phyloP scores from a whole-genome alignment of 1,139 yeast species.

The Spathaspora sp. region DNA sequence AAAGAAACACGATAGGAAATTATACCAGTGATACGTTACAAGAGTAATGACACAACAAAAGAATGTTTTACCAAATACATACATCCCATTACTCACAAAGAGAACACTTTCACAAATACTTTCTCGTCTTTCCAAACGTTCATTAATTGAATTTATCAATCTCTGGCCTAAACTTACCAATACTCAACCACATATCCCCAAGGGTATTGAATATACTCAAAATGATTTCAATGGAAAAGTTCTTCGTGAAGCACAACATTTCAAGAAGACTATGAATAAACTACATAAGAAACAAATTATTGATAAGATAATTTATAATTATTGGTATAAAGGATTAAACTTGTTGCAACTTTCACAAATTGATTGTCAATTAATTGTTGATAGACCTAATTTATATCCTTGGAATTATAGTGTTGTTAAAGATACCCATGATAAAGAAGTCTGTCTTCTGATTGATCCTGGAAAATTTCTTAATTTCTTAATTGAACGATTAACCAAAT shows the following conservation, averaged over 20 bases:
- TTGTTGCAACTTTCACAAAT: conserved; percentile 70
- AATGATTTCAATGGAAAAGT: conserved; percentile 27
- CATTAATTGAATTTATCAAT: conserved; percentile 32
- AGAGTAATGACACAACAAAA: not conserved
- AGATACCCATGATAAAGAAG: conserved; percentile 34
- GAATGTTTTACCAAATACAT: conserved; percentile 37
- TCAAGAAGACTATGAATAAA: conserved; percentile 15
- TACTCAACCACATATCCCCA: conserved; percentile 35
- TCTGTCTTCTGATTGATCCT: conserved; percentile 40
- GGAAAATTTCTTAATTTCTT: conserved; percentile 48
- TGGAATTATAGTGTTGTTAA: conserved; percentile 64
- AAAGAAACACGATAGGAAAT: not conserved
- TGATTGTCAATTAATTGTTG: conserved; percentile 64
- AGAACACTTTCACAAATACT: conserved; percentile 24
- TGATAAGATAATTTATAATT: conserved; percentile 51
- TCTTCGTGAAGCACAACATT: conserved; percentile 17
- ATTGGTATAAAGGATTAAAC: conserved; percentile 66
- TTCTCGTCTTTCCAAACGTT: conserved; percentile 32
- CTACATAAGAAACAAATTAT: conserved; percentile 45
- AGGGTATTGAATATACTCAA: conserved; percentile 18
- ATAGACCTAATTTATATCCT: conserved; percentile 47
- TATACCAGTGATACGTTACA: too few relatives aligned
- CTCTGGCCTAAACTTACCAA: conserved; percentile 38
- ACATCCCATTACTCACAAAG: conserved; percentile 33
- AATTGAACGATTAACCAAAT: conserved; percentile 44